A percentile compares a stretch with the other conserved stretches of the same genome.
Evolutionary conservation across 495 filamentous ascomycete genomes (phyloP).

Genomic region (Tuber brumale): DNA sequence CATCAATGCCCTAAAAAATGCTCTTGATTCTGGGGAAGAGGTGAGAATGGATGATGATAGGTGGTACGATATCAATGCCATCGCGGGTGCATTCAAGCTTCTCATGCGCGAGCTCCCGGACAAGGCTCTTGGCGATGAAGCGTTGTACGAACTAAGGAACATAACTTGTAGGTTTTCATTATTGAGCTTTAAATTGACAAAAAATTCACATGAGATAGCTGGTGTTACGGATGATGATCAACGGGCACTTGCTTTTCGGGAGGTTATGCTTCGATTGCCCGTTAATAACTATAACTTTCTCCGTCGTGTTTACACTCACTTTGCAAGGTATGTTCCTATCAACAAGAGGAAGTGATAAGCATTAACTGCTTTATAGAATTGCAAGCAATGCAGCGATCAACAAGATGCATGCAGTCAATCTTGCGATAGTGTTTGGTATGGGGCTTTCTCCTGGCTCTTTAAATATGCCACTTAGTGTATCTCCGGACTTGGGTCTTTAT

Average conservation of each 20-base stretch:
- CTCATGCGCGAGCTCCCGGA: slow-evolving; percentile 43
- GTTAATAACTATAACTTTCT: slow-evolving; percentile 41
- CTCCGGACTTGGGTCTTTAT: slow-evolving; percentile 39
- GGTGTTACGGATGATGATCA: slow-evolving; percentile 41
- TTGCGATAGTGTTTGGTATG: slow-evolving; percentile 44
- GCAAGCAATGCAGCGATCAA: slow-evolving; percentile 37
- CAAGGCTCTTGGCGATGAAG: slow-evolving; percentile 33
- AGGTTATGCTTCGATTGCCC: slow-evolving; percentile 38
- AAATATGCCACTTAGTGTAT: slow-evolving; percentile 39
- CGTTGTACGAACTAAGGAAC: slow-evolving; percentile 36
- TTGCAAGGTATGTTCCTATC: slow-evolving; percentile 29
- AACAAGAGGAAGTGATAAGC: not conserved
- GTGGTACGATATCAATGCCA: slow-evolving; percentile 44
- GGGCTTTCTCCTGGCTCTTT: slow-evolving; percentile 38
- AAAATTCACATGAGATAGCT: slow-evolving; percentile 26
- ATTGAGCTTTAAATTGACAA: not conserved
- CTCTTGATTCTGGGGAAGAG: slow-evolving; percentile 41
- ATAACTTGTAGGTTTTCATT: slow-evolving; percentile 29
- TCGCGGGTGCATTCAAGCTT: slow-evolving; percentile 42
- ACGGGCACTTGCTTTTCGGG: slow-evolving; percentile 32
- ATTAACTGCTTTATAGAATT: slow-evolving; percentile 34
- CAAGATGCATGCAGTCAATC: slow-evolving; percentile 43
- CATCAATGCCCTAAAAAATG: slow-evolving; percentile 40
- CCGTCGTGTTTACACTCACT: slow-evolving; percentile 42
- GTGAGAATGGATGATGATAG: slow-evolving; percentile 43